These are phyloP conservation scores for Kokia cookei DNA, from an alignment of 441 rosid genomes.

Conservation along the genomic window DNA sequence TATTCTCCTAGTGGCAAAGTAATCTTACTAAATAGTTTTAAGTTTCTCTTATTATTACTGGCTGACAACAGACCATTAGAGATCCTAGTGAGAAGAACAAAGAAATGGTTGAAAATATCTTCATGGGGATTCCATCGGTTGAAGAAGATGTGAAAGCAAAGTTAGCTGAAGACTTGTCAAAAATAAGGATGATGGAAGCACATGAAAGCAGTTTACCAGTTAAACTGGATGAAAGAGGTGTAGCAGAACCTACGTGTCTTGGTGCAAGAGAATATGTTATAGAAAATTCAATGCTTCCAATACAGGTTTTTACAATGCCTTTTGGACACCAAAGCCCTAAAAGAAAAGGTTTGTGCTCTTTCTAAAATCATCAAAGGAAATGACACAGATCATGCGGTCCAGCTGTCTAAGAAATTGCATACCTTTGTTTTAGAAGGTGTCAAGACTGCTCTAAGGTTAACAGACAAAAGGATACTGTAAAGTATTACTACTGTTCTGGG, in stretches of 20 bases:
- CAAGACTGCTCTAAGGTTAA: neutral
- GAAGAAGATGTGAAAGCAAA: conserved; percentile 49
- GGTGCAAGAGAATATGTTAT: conserved; percentile 15
- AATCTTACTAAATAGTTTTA: neutral
- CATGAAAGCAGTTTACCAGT: conserved; percentile 22
- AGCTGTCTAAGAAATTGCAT: neutral
- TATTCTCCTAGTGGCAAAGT: neutral
- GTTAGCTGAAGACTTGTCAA: conserved; percentile 72
- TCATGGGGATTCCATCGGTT: conserved; percentile 27
- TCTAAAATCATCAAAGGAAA: neutral
- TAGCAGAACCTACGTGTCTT: conserved; percentile 9
- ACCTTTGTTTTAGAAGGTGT: neutral
- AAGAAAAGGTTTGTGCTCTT: conserved; percentile 24
- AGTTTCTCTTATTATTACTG: conserved; percentile 7
- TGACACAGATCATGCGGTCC: neutral
- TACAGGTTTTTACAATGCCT: conserved; percentile 5
- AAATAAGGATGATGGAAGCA: conserved; percentile 62
- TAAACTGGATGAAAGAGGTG: conserved; percentile 20
- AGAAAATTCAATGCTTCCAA: conserved; percentile 9
- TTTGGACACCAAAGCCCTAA: conserved; percentile 13
- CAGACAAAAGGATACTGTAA: neutral
- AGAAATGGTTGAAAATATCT: conserved; percentile 24
- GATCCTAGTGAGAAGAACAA: conserved; percentile 29
- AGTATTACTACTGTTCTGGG: neutral
- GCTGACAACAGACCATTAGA: conserved; percentile 32